Evolutionary conservation across 2,329 filamentous ascomycete genomes (phyloP).

Genomic region (Emericellopsis atlantica): DNA sequence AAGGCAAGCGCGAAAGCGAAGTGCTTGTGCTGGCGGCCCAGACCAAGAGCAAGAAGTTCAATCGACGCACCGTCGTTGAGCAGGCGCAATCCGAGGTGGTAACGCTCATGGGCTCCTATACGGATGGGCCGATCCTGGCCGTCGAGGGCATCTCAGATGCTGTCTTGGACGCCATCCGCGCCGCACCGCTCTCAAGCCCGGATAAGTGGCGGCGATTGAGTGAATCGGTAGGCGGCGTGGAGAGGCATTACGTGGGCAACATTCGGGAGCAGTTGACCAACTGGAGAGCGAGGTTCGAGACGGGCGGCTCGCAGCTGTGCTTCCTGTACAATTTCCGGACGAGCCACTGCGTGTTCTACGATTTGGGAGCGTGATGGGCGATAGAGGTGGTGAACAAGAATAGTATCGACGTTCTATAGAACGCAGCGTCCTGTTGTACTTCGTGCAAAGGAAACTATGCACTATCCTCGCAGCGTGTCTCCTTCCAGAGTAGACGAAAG

Average conservation of each 20-base stretch:
- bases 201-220: constrained; percentile 78
- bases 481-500: too few relatives aligned
- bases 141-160: constrained; percentile 73
- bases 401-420: too few relatives aligned
- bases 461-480: too few relatives aligned
- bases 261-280: constrained; percentile 62
- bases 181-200: constrained; percentile 62
- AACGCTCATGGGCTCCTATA: constrained; percentile 55
- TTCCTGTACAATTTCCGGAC: constrained; percentile 91
- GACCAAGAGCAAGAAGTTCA: constrained; percentile 83
- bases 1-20: constrained; percentile 45
- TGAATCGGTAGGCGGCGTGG: constrained; percentile 62
- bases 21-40: constrained; percentile 77
- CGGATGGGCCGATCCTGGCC: constrained; percentile 70
- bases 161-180: constrained; percentile 62
- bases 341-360: constrained; percentile 74
- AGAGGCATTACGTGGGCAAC: constrained; percentile 72
- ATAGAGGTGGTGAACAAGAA: too few relatives aligned
- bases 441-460: too few relatives aligned
- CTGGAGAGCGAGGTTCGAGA: constrained; percentile 48
- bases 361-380: constrained; percentile 31
- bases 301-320: constrained; percentile 50
- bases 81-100: constrained; percentile 51
- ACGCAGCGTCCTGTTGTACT: too few relatives aligned
- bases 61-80: constrained; percentile 75